Conservation (phyloP, 2,329 filamentous ascomycete genomes). For the Xylariaceae sp. region DNA sequence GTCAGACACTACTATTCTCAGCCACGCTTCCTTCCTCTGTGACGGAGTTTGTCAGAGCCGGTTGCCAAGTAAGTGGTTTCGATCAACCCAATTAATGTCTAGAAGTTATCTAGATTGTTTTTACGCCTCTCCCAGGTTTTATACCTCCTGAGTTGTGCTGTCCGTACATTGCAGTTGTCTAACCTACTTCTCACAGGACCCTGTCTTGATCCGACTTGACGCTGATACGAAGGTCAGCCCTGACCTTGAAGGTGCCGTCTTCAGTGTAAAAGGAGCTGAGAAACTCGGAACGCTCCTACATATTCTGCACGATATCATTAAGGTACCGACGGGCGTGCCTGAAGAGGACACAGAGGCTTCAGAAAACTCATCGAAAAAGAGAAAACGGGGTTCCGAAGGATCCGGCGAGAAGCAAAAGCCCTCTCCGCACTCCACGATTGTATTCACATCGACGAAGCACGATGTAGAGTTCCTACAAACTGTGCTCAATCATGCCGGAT, state of each 20-base stretch:
- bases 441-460: conserved; percentile 68
- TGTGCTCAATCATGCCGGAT: conserved; percentile 75
- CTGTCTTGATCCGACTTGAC: conserved; percentile 82
- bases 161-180: neutral
- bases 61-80: conserved; percentile 34
- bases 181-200: conserved; percentile 65
- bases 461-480: conserved; percentile 89
- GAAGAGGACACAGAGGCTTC: conserved; percentile 43
- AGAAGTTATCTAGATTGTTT: neutral
- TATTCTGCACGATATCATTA: conserved; percentile 84
- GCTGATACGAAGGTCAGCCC: conserved; percentile 94
- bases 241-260: conserved; percentile 92
- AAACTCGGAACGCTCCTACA: conserved; percentile 91
- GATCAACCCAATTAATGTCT: neutral
- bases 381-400: conserved; percentile 56
- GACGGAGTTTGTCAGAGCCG: conserved; percentile 92
- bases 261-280: conserved; percentile 84
- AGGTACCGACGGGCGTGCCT: conserved; percentile 69
- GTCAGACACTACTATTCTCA: conserved; percentile 92
- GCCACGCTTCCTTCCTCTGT: conserved; percentile 90
- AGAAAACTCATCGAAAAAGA: conserved; percentile 57
- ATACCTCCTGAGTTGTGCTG: neutral
- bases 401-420: conserved; percentile 61
- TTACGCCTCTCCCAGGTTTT: neutral
- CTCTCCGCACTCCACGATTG: conserved; percentile 85